Evolutionary conservation across 495 filamentous ascomycete genomes (phyloP), one percentile per base, ranked within the genome.

Genomic region (Aspergillus kassunensis): DNA sequence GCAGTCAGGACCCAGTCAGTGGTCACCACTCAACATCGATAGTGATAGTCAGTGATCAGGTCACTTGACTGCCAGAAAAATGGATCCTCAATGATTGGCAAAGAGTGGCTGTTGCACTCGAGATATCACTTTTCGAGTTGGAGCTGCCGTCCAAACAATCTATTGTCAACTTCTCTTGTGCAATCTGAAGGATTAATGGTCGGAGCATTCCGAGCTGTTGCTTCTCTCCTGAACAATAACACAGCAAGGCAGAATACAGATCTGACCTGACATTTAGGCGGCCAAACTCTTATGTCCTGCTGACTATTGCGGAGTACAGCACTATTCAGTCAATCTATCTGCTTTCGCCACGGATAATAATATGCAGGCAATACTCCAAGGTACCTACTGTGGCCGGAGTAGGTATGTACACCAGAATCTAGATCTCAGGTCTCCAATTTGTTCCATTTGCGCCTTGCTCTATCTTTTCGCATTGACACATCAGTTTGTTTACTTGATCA

Each of bases 61-160:
- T 61, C 59, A 61, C 52, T 58, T 58, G 59, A 61, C 58, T 57
- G 23, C 53, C 55, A 49, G 35, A 58, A 61, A 61, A 54, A 42
- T 53, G 59, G 55, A 45, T 20, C 55, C 50, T 8, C 41, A 56
- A 54, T 55, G 54, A 61, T 61, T 61, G 59, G 59, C 40, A 24
- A 24, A 16, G 36, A 33, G 44, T 25, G 16, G 8, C 24, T 51
- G 35, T 41, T 51, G 52, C 49, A 42, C 21, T 25, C 30, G 12
- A 15, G 56, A 51, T 54, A 56, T 56, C 57, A 51, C 57, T 54
- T 51, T 45, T 36, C 51, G n/a, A n/a, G n/a, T 42, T 47, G 30
- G 30, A 46, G 44, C 44, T 30, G 44, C 44, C 35, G 44, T 46
- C 11, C n/a, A n/a, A n/a, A n/a, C n/a, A n/a, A 46, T 45, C 21